Evolutionary conservation across 163 green algal species (phyloP).

Genomic region (Scenedesmus sp.): DNA sequence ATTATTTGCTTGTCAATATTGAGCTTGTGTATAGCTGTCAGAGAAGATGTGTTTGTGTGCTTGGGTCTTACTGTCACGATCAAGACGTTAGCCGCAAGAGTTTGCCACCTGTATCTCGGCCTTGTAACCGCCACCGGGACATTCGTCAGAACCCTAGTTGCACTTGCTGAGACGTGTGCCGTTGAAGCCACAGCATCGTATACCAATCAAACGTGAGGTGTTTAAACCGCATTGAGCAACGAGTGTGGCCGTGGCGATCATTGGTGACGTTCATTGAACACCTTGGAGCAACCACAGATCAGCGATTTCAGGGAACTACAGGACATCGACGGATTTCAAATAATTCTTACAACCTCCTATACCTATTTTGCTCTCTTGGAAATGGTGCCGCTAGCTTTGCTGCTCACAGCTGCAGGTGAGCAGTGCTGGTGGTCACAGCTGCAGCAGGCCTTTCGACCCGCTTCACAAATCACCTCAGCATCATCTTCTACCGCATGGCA

Average conservation of each 20-base stretch:
- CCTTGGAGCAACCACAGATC: neutral
- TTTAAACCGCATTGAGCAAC: neutral
- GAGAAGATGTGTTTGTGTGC: too few relatives aligned
- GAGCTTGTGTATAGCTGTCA: too few relatives aligned
- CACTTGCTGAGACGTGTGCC: neutral
- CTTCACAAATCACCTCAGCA: neutral
- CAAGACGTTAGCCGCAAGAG: too few relatives aligned
- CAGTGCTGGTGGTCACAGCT: neutral
- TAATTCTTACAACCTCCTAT: neutral
- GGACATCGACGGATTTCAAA: neutral
- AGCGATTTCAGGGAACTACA: neutral
- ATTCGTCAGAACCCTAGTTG: neutral
- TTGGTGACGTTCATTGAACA: neutral
- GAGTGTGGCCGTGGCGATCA: neutral
- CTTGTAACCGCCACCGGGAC: neutral
- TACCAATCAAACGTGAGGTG: neutral
- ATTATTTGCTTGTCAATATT: too few relatives aligned
- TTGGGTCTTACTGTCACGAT: too few relatives aligned
- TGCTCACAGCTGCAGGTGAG: slow-evolving; percentile 1
- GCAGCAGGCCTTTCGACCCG: neutral
- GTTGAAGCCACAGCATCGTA: neutral
- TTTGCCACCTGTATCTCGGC: too few relatives aligned
- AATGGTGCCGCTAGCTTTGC: neutral
- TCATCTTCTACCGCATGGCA: neutral
- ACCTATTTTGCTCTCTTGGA: neutral